A percentile compares a stretch with the other conserved stretches of the same genome.
Conservation (phyloP, 768 basidiomycete genomes). For the Auricularia auricula-judae region DNA sequence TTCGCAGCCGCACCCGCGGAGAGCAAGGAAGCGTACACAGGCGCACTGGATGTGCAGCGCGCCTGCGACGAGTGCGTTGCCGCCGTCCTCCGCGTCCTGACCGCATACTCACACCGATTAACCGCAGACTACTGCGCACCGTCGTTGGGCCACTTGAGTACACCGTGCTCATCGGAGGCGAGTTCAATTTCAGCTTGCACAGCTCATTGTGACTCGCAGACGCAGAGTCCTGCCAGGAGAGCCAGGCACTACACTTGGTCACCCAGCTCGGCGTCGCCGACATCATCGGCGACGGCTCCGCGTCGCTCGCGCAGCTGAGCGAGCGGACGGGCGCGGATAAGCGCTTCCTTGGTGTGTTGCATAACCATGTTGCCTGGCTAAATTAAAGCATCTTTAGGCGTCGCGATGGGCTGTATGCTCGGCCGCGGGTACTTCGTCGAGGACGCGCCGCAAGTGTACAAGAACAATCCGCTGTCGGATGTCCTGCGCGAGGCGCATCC, state of each 20-base stretch:
- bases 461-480: neutral
- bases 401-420: slow-evolving; percentile 4
- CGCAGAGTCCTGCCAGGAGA: slow-evolving; percentile 5
- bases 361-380: neutral
- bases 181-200: neutral
- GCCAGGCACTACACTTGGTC: slow-evolving; percentile 2
- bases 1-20: neutral
- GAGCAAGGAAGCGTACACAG: neutral
- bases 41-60: neutral
- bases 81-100: neutral
- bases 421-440: slow-evolving; percentile 1
- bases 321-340: too few species aligned
- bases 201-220: neutral
- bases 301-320: neutral
- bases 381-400: neutral
- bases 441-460: neutral
- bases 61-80: neutral
- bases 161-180: neutral
- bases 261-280: neutral
- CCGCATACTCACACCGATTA: neutral
- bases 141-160: neutral
- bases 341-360: neutral
- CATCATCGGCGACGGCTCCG: neutral
- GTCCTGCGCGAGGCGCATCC: neutral
- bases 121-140: neutral